Percentiles rank a stretch among this genome's conserved stretches.
Conservation (phyloP, 169 alveolate genomes). For the Eimeria mitis region DNA sequence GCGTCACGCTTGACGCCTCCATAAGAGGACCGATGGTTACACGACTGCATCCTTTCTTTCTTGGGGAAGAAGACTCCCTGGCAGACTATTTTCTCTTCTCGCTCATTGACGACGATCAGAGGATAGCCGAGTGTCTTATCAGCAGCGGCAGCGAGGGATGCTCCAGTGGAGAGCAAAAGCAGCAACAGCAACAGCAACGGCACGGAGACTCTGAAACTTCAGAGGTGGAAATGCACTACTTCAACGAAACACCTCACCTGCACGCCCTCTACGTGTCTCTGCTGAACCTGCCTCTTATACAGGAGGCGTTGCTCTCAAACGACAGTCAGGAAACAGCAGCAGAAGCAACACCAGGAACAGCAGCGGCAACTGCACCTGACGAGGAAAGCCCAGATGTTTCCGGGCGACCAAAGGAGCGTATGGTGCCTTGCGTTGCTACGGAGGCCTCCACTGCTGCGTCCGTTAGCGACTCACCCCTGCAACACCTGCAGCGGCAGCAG, state of each 20-base stretch:
- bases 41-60: constrained; percentile 41
- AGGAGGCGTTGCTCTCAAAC: constrained; percentile 57
- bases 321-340: constrained; percentile 37
- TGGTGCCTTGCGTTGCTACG: constrained; percentile 50
- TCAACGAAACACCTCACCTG: constrained; percentile 55
- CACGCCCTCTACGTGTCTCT: constrained; percentile 49
- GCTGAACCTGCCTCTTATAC: constrained; percentile 55
- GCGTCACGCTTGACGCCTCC: constrained; percentile 32
- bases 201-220: neutral
- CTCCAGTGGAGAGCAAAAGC: neutral
- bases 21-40: constrained; percentile 21
- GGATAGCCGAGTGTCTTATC: constrained; percentile 59
- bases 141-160: constrained; percentile 37
- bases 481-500: constrained; percentile 70
- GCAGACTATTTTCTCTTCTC: constrained; percentile 57
- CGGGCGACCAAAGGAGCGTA: constrained; percentile 9
- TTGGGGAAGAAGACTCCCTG: constrained; percentile 63
- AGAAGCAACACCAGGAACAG: constrained; percentile 19
- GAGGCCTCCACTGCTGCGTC: constrained; percentile 65
- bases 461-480: constrained; percentile 56
- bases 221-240: constrained; percentile 50
- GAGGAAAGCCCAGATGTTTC: neutral
- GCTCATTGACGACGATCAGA: constrained; percentile 44
- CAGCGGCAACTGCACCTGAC: constrained; percentile 14
- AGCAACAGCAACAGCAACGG: constrained; percentile 26